Percentiles rank a stretch among this genome's conserved stretches.
phyloP scores from a whole-genome alignment of 768 basidiomycete genomes.

The Tulasnella sp. region DNA sequence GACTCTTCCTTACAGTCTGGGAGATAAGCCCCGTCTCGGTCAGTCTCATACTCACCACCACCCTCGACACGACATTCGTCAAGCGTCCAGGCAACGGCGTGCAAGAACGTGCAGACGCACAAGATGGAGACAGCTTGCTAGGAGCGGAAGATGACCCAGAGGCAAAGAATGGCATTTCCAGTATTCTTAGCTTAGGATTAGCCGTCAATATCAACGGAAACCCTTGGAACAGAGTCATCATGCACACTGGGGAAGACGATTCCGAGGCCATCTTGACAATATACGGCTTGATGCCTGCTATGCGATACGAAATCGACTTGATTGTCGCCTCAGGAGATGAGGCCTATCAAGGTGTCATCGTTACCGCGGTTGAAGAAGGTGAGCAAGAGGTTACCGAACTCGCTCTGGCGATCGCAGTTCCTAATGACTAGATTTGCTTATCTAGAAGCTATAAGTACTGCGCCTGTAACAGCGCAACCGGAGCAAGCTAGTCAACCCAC shows the following conservation, averaged over 20 bases:
- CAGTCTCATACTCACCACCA: constrained; percentile 60
- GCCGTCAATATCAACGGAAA: constrained; percentile 70
- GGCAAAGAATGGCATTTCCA: constrained; percentile 33
- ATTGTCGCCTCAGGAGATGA: constrained; percentile 55
- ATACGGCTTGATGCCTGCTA: constrained; percentile 76
- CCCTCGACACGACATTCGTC: constrained; percentile 20
- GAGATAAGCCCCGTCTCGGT: constrained; percentile 82
- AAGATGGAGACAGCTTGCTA: constrained; percentile 24
- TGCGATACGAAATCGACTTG: constrained; percentile 84
- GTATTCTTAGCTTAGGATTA: constrained; percentile 60
- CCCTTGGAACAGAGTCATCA: constrained; percentile 67
- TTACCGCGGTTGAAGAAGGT: background rate
- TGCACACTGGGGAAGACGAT: constrained; percentile 63
- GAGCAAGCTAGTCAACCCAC: background rate
- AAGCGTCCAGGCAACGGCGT: background rate
- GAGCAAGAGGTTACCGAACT: background rate
- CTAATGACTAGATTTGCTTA: background rate
- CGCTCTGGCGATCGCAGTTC: background rate
- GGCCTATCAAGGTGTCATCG: constrained; percentile 28
- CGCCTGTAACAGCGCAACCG: background rate
- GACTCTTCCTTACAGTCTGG: constrained; percentile 55
- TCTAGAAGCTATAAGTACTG: background rate
- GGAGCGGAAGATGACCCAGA: constrained; percentile 15
- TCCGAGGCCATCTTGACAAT: constrained; percentile 89
- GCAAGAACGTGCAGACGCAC: constrained; percentile 23